Percentiles rank a stretch among this genome's conserved stretches.
Conservation (phyloP, 495 filamentous ascomycete genomes). For the Penicillium antarcticum region DNA sequence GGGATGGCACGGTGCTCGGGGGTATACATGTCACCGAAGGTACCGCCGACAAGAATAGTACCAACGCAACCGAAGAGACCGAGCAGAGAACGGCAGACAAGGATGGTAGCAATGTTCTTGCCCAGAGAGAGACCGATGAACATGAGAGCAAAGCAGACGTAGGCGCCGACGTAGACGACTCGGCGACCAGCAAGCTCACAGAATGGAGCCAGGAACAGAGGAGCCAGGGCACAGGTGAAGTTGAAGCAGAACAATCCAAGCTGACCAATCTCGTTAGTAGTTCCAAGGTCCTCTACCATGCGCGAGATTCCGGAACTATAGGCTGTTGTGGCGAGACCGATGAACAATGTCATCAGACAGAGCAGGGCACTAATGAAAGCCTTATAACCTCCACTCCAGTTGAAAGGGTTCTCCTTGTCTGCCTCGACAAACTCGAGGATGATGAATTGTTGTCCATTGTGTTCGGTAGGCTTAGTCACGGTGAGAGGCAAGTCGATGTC, state of each 20-base stretch:
- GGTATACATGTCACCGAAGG: constrained; percentile 69
- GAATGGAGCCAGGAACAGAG: constrained; percentile 43
- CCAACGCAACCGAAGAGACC: constrained; percentile 75
- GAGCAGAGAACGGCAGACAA: constrained; percentile 66
- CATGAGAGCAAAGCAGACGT: constrained; percentile 36
- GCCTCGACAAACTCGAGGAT: constrained; percentile 36
- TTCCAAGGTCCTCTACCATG: constrained; percentile 37
- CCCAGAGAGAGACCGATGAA: constrained; percentile 42
- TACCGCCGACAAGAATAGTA: constrained; percentile 75
- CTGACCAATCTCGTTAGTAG: constrained; percentile 33
- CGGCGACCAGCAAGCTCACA: constrained; percentile 41
- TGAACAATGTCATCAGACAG: constrained; percentile 47
- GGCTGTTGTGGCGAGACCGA: constrained; percentile 46
- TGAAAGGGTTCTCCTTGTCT: constrained; percentile 46
- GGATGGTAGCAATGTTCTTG: constrained; percentile 66
- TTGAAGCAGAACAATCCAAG: constrained; percentile 44
- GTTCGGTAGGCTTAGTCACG: constrained; percentile 22
- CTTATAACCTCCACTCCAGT: constrained; percentile 37
- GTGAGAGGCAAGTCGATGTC: constrained; percentile 43
- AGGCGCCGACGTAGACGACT: constrained; percentile 38
- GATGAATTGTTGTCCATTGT: constrained; percentile 31
- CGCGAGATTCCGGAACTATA: constrained; percentile 41
- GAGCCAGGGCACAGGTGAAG: constrained; percentile 39
- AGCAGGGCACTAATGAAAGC: constrained; percentile 41
- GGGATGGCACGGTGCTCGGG: constrained; percentile 73